Base-by-base conservation (phyloP, 805 yeast species). In the Huiozyma sinensis region DNA sequence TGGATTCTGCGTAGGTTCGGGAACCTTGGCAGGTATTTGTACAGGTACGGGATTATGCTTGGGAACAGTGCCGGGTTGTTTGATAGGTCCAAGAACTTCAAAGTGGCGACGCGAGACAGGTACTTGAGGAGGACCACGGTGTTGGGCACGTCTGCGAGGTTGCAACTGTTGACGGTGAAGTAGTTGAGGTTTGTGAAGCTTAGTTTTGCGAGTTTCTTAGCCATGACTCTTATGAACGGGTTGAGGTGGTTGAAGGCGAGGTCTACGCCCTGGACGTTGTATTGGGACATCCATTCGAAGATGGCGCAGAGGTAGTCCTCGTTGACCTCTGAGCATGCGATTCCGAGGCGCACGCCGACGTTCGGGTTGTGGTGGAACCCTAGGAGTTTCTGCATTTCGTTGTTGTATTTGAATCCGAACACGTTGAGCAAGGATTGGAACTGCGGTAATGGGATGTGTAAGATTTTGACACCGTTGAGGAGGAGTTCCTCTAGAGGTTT, bases 231-330 rank as follows among this genome's bases (percentile, higher is more conserved):
- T 47, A 58, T 57, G 44, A 60, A 38, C 9, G 58, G 51, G 12
- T 58, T 55, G 33, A 83, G 63, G 57, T 85, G 89, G 58, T 89
- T 89, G 56, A 81, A 89, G 3, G 95, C 94, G 17, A 89, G 54
- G 66, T 88, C 96, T 6, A 89, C 61, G 4, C 96, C 96, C 50
- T 52, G 65, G 55, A 60, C 62, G 61, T 47, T 59, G 40, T 49
- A 59, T 17, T 52, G 60, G 41, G 66, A 54, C 44, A 83, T 60
- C 88, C 90, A 86, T 39, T 74, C 63, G 6, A 76, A 70, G 27
- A 85, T 47, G 24, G 74, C 62, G 47, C 69, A 68, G 32, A 81
- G 60, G 46, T 86, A 90, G n/a, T 73, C 73, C 3, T 69, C 65
- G 0, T 73, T 64, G 12, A 89, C 64, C 27, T 81, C 81, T 49